Evolutionary conservation across 441 rosid genomes (phyloP).

Genomic region (Flueggea neowawraea): DNA sequence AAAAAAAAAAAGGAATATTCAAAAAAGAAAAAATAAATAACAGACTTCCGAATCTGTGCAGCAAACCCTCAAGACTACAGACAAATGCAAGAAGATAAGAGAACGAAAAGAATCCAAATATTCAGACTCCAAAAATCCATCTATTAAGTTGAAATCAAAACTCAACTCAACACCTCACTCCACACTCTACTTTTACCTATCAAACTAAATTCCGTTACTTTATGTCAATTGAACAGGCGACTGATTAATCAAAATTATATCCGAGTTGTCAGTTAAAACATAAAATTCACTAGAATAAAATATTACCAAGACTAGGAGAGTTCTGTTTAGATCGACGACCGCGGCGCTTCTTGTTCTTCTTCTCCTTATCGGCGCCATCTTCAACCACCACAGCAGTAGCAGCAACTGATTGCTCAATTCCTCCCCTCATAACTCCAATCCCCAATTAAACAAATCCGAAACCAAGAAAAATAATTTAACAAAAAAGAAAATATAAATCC

Average conservation of each 20-base stretch:
- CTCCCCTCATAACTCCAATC: conserved; percentile 26
- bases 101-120: no score
- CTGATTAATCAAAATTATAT: no score
- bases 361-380: conserved; percentile 45
- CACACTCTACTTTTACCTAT: no score
- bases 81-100: neutral
- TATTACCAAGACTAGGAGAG: conserved; percentile 34
- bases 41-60: no score
- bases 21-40: neutral
- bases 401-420: conserved; percentile 32
- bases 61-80: neutral
- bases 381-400: conserved; percentile 40
- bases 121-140: neutral
- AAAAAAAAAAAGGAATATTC: neutral
- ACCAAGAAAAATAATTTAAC: neutral
- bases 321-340: conserved; percentile 65
- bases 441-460: neutral
- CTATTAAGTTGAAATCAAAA: neutral
- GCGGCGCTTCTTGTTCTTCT: conserved; percentile 67
- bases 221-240: no score
- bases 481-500: conserved; percentile 4
- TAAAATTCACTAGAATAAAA: neutral
- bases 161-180: no score
- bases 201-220: no score
- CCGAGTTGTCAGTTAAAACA: no score